Base-by-base conservation (phyloP, 1,284 basidiomycete genomes). In the Vanrija pseudolonga region DNA sequence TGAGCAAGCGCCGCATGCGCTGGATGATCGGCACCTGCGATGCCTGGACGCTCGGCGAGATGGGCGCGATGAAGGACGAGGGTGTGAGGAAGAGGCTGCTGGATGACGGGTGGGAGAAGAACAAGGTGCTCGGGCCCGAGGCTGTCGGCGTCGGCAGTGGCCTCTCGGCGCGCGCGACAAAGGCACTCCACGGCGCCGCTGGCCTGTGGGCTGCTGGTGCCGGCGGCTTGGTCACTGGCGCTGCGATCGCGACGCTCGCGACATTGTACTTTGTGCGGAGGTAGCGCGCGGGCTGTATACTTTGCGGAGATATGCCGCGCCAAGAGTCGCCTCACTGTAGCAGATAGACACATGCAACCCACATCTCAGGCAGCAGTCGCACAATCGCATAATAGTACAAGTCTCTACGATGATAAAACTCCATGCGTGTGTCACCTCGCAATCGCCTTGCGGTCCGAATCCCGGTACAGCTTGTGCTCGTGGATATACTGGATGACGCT, bases 401-500 rank as follows among this genome's bases (percentile, higher is more conserved):
- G 15, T n/a, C 39, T 40, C n/a, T 18, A 18, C 19, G 39, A 40
- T 15, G 39, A 18, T n/a, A 40, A 6, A 38, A 6, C 4, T 14
- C 11, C 17, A 39, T 39, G 6, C 15, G 37, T 15, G 18, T 39
- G 9, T 39, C 37, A 32, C 32, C 12, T 12, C 9, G 42, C 26
- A 41, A 60, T 42, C 7, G 53, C 36, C 38, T 59, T 57, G 55
- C 47, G 51, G 46, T 66, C 63, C 17, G 59, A 51, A 38, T 62
- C 64, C 24, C 69, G 64, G 53, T 76, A 76, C 52, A 76, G 61
- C 56, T 66, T 68, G 56, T 74, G 62, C 51, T 73, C 72, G 63
- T 95, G 88, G 76, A 98, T 98, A 73, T 98, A 98, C 66, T 94
- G 87, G 56, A 96, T 92, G 53, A 98, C 95, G 47, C 86, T 84